These are phyloP conservation scores for Geotrichum siamense DNA, from an alignment of 1,139 yeast genomes.

Conservation along the genomic window DNA sequence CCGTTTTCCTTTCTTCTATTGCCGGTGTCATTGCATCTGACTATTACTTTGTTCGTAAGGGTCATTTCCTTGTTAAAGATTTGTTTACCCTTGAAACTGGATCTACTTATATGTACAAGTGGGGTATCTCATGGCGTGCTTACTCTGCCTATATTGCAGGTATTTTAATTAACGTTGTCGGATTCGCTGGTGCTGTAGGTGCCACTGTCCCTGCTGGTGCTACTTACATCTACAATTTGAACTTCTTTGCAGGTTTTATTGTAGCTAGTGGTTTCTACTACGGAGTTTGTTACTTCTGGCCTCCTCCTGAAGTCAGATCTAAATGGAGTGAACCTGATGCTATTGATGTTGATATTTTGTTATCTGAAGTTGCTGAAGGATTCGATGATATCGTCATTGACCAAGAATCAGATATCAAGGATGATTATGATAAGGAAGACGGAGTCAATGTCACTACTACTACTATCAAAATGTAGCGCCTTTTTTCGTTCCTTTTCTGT, in stretches of 20 bases:
- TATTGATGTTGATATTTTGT: slow-evolving; percentile 41
- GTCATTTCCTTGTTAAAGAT: slow-evolving; percentile 56
- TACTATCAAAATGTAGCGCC: no score
- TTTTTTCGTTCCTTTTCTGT: no score
- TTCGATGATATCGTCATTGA: background rate
- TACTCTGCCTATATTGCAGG: slow-evolving; percentile 33
- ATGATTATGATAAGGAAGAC: background rate
- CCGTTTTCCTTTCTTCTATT: slow-evolving; percentile 79
- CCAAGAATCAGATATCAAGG: background rate
- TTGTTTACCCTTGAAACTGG: slow-evolving; percentile 46
- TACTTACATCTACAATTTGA: slow-evolving; percentile 58
- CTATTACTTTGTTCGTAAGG: slow-evolving; percentile 65
- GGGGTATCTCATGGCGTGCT: slow-evolving; percentile 72
- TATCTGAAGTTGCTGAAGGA: slow-evolving; percentile 9
- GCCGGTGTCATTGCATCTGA: slow-evolving; percentile 79
- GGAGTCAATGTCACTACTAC: background rate
- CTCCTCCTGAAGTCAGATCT: slow-evolving; percentile 51
- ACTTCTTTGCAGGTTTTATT: slow-evolving; percentile 68
- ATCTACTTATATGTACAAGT: slow-evolving; percentile 51
- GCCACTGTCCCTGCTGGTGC: slow-evolving; percentile 74
- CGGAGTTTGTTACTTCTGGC: slow-evolving; percentile 46
- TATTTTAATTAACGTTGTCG: slow-evolving; percentile 75
- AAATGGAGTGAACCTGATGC: slow-evolving; percentile 56
- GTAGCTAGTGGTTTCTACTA: slow-evolving; percentile 49
- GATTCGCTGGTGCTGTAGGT: slow-evolving; percentile 78